Conservation (phyloP, 371 early-diverging fungal genomes). For the Apophysomyces sp. region DNA sequence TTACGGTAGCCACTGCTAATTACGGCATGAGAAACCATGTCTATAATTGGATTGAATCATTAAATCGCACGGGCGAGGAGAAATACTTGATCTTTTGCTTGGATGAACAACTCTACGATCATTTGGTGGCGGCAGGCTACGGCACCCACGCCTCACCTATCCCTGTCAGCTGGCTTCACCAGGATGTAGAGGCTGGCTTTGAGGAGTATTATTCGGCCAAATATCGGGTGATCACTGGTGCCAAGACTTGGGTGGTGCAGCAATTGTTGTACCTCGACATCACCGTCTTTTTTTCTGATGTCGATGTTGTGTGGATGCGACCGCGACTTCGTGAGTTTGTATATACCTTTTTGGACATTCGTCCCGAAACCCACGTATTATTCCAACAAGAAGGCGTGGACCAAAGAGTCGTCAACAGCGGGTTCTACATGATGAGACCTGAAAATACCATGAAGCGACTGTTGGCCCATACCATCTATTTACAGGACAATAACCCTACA, state of each 20-base stretch:
- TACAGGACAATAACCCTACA: conserved; percentile 15
- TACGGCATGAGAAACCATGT: conserved; percentile 50
- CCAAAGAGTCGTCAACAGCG: conserved; percentile 24
- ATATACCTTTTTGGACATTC: conserved; percentile 16
- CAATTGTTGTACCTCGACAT: conserved; percentile 28
- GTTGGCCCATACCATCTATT: conserved; percentile 24
- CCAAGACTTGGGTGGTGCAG: conserved; percentile 32
- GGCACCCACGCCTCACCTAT: conserved; percentile 28
- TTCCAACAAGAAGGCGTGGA: conserved; percentile 34
- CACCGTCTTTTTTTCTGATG: conserved; percentile 33
- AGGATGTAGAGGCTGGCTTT: conserved; percentile 35
- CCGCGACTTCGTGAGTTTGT: conserved; percentile 24
- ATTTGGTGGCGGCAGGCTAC: conserved; percentile 31
- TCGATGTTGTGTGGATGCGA: conserved; percentile 30
- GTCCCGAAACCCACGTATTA: conserved; percentile 22
- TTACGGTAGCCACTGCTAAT: conserved; percentile 44
- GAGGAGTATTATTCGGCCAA: conserved; percentile 40
- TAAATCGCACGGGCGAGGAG: conserved; percentile 32
- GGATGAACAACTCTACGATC: conserved; percentile 35
- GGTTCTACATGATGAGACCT: conserved; percentile 33
- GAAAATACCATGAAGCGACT: conserved; percentile 21
- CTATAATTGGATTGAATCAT: conserved; percentile 50
- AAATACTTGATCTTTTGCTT: conserved; percentile 46
- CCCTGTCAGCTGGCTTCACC: conserved; percentile 42
- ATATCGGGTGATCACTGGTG: conserved; percentile 42